These are phyloP conservation scores for Drosera spatulata DNA, from an alignment of 179 eudicot species.

Conservation along the genomic window DNA sequence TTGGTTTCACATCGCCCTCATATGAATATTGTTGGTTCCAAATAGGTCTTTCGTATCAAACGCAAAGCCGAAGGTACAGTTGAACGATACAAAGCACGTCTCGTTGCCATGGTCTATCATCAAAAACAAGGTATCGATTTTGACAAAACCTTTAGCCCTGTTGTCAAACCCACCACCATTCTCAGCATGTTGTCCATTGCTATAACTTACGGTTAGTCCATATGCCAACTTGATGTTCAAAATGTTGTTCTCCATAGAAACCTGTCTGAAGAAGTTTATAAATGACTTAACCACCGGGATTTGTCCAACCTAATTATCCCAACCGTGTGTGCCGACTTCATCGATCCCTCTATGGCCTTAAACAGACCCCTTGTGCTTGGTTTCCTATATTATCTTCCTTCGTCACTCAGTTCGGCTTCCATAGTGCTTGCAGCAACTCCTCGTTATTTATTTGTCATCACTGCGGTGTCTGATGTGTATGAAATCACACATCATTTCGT, in stretches of 20 bases:
- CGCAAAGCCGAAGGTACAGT: background rate
- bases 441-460: background rate
- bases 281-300: slow-evolving; percentile 7
- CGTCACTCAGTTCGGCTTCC: background rate
- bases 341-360: background rate
- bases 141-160: background rate
- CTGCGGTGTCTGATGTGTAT: too few species aligned
- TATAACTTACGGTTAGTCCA: background rate
- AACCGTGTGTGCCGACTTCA: background rate
- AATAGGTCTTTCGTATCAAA: slow-evolving; percentile 1
- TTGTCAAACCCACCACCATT: background rate
- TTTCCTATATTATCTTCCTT: background rate
- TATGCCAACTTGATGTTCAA: slow-evolving; percentile 2
- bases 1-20: background rate
- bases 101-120: background rate
- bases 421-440: background rate
- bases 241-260: slow-evolving; percentile 3
- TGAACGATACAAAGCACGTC: background rate
- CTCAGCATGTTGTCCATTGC: background rate
- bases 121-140: background rate
- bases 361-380: slow-evolving; percentile 8
- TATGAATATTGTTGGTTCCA: background rate
- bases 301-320: background rate
- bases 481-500: too few species aligned
- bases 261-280: background rate